Evolutionary conservation across 495 filamentous ascomycete genomes (phyloP), one percentile per base, ranked within the genome.

Genomic region (Penicillium daleae): DNA sequence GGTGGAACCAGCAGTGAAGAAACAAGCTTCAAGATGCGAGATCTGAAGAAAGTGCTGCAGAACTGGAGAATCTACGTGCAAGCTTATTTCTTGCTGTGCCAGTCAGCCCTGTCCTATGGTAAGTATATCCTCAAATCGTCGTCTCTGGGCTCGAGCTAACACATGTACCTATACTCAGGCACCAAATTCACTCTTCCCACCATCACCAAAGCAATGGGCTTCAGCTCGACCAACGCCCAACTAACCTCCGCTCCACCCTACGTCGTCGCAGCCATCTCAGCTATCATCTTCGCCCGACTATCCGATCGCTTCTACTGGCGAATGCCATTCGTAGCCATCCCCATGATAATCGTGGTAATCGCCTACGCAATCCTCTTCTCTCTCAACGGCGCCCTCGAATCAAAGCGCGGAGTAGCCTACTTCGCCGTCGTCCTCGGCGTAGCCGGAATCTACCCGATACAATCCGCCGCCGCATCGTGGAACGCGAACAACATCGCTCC

Each of bases 261-360:
- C 44, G 65, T 76, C 2, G 72, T 71, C 2, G 72, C 67, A 19
- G 71, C 69, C 0, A 69, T 77, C 31, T 73, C 71, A 4, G 71
- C 75, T 3, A 54, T 78, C 32, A 58, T 68, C 27, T 75, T 76
- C 54, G 66, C 72, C 4, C 51, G 26, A 4, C 42, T 81, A 15
- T 74, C 76, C 1, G 79, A 82, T 39, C 63, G 65, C 6, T 74
- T 75, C 58, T 67, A 69, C 57, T 76, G 77, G 74, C 70, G 76
- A 8, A 72, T 74, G 68, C 74, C 77, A 15, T 81, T 80, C 54
- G 69, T 80, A 3, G 72, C 64, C 2, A 61, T 57, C 17, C 71
- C 76, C 4, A 53, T 71, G 19, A 29, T 64, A 13, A 61, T 74
- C 7, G 65, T 78, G 8, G 44, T 65, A 2, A 63, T 74, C 27